Evolutionary conservation across 2,329 filamentous ascomycete genomes (phyloP).

Genomic region (Talaromyces albobiverticillius): DNA sequence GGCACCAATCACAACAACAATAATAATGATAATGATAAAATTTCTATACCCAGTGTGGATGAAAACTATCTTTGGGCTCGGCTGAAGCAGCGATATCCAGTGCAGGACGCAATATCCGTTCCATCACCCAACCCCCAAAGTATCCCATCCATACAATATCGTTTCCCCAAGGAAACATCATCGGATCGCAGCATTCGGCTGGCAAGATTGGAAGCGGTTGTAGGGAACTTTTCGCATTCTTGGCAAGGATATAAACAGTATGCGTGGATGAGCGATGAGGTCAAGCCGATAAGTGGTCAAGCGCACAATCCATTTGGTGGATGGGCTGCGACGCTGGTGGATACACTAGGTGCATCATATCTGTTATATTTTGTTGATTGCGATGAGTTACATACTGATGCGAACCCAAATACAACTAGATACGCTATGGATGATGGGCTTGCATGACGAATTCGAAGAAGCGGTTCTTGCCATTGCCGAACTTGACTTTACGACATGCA

Average conservation of each 20-base stretch:
- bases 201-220: conserved; percentile 52
- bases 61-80: conserved; percentile 1
- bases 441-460: conserved; percentile 72
- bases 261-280: conserved; percentile 80
- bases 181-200: background rate
- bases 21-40: background rate
- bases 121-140: background rate
- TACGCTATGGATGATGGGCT: conserved; percentile 78
- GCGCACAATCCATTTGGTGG: conserved; percentile 76
- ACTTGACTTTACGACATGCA: conserved; percentile 77
- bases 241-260: conserved; percentile 76
- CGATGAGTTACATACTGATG: background rate
- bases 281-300: conserved; percentile 66
- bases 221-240: conserved; percentile 66
- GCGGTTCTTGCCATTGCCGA: conserved; percentile 63
- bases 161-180: background rate
- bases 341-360: conserved; percentile 42
- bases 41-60: background rate
- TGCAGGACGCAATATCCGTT: background rate
- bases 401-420: conserved; percentile 50
- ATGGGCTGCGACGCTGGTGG: conserved; percentile 83
- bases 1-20: background rate
- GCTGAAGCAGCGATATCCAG: background rate
- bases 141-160: conserved; percentile 7
- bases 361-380: background rate